A percentile compares a stretch with the other conserved stretches of the same genome.
Conservation (phyloP, 257 asterid species). For the Coffea canephora region DNA sequence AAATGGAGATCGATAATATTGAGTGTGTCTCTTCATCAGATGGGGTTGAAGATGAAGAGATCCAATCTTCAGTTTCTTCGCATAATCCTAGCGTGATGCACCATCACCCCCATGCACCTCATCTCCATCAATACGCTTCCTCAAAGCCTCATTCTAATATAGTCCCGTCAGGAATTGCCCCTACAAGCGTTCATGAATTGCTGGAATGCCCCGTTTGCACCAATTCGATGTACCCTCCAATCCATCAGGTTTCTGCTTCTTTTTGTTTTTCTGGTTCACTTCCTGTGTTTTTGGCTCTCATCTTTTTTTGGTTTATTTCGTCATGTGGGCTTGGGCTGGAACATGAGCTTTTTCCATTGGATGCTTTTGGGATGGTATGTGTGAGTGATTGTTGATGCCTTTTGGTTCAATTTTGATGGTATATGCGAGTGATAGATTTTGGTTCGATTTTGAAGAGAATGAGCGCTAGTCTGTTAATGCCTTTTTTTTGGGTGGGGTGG, state of each 20-base stretch:
- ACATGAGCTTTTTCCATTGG: neutral
- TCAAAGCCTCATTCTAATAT: conserved; percentile 39
- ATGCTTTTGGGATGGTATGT: neutral
- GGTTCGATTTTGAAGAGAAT: neutral
- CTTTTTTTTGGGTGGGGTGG: neutral
- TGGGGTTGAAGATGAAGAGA: conserved; percentile 80
- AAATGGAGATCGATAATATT: conserved; percentile 63
- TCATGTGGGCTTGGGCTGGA: neutral
- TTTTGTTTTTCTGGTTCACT: conserved; percentile 1
- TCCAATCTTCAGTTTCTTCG: conserved; percentile 41
- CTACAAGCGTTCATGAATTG: conserved; percentile 79
- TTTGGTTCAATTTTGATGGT: neutral
- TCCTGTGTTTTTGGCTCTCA: neutral
- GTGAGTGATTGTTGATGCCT: neutral
- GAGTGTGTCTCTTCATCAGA: conserved; percentile 68
- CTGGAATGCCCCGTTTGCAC: conserved; percentile 93
- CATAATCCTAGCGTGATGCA: conserved; percentile 25
- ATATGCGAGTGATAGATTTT: neutral
- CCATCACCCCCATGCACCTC: conserved; percentile 32
- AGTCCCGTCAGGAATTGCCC: conserved; percentile 49
- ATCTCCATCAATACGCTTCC: conserved; percentile 39
- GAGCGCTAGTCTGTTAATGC: no score
- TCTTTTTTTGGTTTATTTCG: neutral
- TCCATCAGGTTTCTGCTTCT: conserved; percentile 65
- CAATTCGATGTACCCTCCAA: conserved; percentile 91